These are phyloP conservation scores for Trapa incisa DNA, from an alignment of 345 rosid genomes.

Conservation along the genomic window DNA sequence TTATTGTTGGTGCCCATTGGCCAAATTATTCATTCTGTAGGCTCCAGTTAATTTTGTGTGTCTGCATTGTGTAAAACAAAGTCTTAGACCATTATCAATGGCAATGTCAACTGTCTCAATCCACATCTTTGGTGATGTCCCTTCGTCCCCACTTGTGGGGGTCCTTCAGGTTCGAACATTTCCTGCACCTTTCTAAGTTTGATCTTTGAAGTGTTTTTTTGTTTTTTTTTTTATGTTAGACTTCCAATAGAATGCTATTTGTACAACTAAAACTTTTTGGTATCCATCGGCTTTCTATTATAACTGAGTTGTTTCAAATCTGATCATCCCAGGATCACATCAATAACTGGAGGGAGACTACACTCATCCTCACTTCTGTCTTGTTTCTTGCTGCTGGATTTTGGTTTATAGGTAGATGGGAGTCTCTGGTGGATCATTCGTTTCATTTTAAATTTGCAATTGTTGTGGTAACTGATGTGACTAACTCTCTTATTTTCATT, in stretches of 20 bases:
- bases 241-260: background rate
- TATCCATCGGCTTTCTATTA: background rate
- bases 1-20: background rate
- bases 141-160: constrained; percentile 96
- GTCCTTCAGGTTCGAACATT: constrained; percentile 48
- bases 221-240: background rate
- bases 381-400: constrained; percentile 65
- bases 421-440: background rate
- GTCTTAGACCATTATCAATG: constrained; percentile 90
- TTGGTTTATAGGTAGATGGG: constrained; percentile 60
- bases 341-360: constrained; percentile 69
- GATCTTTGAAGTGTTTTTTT: background rate
- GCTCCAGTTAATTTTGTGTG: constrained; percentile 91
- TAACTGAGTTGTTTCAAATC: background rate
- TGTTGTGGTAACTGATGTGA: too few species aligned
- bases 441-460: background rate
- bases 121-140: constrained; percentile 93
- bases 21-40: constrained; percentile 19
- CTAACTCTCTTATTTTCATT: too few species aligned
- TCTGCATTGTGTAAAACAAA: constrained; percentile 84
- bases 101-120: constrained; percentile 85
- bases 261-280: background rate
- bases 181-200: background rate
- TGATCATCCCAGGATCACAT: constrained; percentile 40
- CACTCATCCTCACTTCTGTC: constrained; percentile 64